A percentile compares a stretch with the other conserved stretches of the same genome.
Evolutionary conservation across 768 basidiomycete genomes (phyloP).

Genomic region (Holtermannia corniformis): DNA sequence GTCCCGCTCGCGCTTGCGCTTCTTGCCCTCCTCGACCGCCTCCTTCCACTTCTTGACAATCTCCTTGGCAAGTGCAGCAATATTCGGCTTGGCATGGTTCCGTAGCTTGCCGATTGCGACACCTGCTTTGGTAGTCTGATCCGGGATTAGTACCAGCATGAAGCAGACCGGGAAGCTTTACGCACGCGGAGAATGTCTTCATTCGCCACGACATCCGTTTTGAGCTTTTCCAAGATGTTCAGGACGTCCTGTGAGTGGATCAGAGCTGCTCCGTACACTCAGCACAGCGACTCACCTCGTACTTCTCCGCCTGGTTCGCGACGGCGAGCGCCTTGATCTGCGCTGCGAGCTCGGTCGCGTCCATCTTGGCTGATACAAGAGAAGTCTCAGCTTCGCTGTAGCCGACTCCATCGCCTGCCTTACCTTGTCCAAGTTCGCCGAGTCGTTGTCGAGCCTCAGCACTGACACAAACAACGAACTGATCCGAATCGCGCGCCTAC

Average conservation of each 20-base stretch:
- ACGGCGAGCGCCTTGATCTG: constrained; percentile 24
- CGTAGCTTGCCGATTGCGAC: constrained; percentile 34
- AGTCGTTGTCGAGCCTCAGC: too few species aligned
- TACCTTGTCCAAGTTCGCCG: too few species aligned
- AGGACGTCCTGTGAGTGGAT: constrained; percentile 23
- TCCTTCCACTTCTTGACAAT: constrained; percentile 38
- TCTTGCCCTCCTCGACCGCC: constrained; percentile 34
- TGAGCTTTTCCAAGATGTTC: constrained; percentile 25
- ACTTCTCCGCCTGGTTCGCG: constrained; percentile 19
- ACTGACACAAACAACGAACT: too few species aligned
- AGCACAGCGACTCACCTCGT: constrained; percentile 15
- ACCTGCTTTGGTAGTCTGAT: constrained; percentile 38
- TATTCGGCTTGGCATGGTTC: constrained; percentile 14
- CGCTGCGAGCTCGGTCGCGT: constrained; percentile 16
- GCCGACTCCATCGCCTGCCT: too few species aligned
- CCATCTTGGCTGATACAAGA: constrained; percentile 20
- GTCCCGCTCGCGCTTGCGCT: constrained; percentile 28
- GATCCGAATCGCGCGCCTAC: too few species aligned
- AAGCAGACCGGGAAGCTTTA: neutral
- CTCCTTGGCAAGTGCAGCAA: constrained; percentile 30
- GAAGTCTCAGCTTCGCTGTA: too few species aligned
- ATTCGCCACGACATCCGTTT: constrained; percentile 24
- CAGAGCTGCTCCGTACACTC: too few species aligned
- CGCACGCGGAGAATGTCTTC: constrained; percentile 35
- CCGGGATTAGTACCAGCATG: neutral